A percentile compares a stretch with the other conserved stretches of the same genome.
phyloP scores from a whole-genome alignment of 2,329 filamentous ascomycete species.

The Cadophora sp. region DNA sequence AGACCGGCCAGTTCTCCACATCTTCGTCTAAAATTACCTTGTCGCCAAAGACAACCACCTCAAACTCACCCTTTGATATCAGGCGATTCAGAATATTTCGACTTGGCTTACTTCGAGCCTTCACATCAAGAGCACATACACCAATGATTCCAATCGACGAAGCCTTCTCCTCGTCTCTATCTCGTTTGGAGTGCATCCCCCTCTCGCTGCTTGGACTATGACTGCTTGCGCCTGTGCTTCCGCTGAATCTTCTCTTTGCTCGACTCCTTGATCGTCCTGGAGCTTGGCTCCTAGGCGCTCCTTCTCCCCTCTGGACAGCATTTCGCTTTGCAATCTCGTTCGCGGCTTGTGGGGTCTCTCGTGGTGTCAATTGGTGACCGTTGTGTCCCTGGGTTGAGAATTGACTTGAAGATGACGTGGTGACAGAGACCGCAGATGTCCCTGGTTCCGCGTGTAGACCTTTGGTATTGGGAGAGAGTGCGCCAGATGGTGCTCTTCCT shows the following conservation, averaged over 20 bases:
- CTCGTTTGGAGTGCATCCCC: conserved; percentile 51
- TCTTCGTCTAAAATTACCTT: conserved; percentile 98
- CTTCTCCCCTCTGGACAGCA: conserved; percentile 42
- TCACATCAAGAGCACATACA: conserved; percentile 93
- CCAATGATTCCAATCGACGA: conserved; percentile 76
- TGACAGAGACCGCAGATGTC: conserved; percentile 59
- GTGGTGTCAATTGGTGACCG: conserved; percentile 53
- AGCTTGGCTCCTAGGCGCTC: conserved; percentile 45
- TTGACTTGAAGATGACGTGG: conserved; percentile 54
- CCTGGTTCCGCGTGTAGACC: conserved; percentile 56
- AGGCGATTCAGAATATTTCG: conserved; percentile 94
- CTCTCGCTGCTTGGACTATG: conserved; percentile 80
- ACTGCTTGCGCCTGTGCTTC: conserved; percentile 81
- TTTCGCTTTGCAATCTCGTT: conserved; percentile 44
- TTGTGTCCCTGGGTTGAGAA: conserved; percentile 52
- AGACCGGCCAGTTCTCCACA: conserved; percentile 92
- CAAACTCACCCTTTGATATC: conserved; percentile 90
- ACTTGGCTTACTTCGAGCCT: conserved; percentile 95
- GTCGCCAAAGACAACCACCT: conserved; percentile 97
- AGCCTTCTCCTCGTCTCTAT: conserved; percentile 68
- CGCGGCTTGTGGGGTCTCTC: conserved; percentile 41
- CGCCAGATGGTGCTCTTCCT: conserved; percentile 34
- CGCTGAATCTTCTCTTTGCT: conserved; percentile 78
- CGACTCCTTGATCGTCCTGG: conserved; percentile 69
- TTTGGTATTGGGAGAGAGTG: conserved; percentile 32